These are phyloP conservation scores for Pseudoscleropodium purum DNA, from an alignment of 225 moss, liverwort and hornwort species.

Conservation along the genomic window DNA sequence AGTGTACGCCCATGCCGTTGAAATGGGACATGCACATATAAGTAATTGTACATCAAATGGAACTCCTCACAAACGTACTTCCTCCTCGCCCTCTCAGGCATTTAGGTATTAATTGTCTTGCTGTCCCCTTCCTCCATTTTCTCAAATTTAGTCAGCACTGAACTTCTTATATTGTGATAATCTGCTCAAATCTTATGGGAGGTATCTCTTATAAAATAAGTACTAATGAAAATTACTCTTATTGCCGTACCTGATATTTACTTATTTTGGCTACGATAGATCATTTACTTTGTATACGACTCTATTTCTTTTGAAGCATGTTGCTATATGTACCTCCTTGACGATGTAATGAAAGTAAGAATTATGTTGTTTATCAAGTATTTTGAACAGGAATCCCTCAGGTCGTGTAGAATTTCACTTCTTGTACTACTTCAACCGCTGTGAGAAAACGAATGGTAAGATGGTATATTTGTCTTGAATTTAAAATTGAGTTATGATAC, in stretches of 20 bases:
- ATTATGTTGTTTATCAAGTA: neutral
- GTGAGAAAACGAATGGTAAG: conserved; percentile 81
- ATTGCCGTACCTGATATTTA: neutral
- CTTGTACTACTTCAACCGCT: conserved; percentile 59
- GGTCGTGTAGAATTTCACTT: conserved; percentile 87
- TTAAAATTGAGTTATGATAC: neutral
- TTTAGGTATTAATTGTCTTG: conserved; percentile 53
- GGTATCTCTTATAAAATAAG: neutral
- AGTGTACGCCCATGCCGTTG: conserved; percentile 49
- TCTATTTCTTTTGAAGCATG: neutral
- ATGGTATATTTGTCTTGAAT: neutral
- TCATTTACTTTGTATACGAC: neutral
- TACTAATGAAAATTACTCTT: neutral
- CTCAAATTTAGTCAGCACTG: conserved; percentile 9
- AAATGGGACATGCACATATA: conserved; percentile 34
- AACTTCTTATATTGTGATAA: neutral
- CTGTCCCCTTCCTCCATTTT: conserved; percentile 27
- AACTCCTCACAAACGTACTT: conserved; percentile 50
- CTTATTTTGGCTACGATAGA: neutral
- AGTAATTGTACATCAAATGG: conserved; percentile 54
- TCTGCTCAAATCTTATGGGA: neutral
- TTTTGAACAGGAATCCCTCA: conserved; percentile 28
- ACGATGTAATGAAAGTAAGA: neutral
- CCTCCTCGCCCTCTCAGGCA: conserved; percentile 52
- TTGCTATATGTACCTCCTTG: neutral